These are phyloP conservation scores for Pythium apleroticum DNA, from an alignment of 352 stramenopile species.

Conservation along the genomic window DNA sequence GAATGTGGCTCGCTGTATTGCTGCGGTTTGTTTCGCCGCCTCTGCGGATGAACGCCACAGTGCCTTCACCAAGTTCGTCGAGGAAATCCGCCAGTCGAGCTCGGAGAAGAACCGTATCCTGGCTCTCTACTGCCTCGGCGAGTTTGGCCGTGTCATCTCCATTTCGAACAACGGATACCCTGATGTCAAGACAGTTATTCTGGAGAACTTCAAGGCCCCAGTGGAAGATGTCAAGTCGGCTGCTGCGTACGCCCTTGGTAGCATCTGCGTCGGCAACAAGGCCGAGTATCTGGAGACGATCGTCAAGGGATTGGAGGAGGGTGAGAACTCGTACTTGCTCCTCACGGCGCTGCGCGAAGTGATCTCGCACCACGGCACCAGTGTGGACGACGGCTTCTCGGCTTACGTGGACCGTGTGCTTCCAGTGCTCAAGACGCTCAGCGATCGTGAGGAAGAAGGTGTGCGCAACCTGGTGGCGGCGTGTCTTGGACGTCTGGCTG, in stretches of 20 bases:
- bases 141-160: conserved; percentile 93
- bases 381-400: conserved; percentile 69
- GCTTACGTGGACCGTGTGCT: conserved; percentile 89
- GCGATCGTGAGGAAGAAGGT: conserved; percentile 92
- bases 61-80: conserved; percentile 75
- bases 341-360: conserved; percentile 96
- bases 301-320: conserved; percentile 90
- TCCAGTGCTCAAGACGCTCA: conserved; percentile 93
- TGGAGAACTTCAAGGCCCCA: conserved; percentile 84
- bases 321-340: conserved; percentile 95
- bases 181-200: conserved; percentile 90
- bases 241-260: conserved; percentile 95
- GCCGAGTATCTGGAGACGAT: conserved; percentile 89
- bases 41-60: conserved; percentile 55
- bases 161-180: conserved; percentile 61
- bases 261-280: conserved; percentile 94
- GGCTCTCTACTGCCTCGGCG: conserved; percentile 93
- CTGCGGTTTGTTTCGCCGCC: conserved; percentile 73
- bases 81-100: conserved; percentile 52
- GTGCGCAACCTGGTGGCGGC: conserved; percentile 97
- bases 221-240: conserved; percentile 96
- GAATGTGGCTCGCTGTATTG: conserved; percentile 94
- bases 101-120: conserved; percentile 85
- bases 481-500: conserved; percentile 94
- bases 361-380: conserved; percentile 85